Base-by-base conservation (phyloP, 345 rosid genomes). In the Cardamine occulta region DNA sequence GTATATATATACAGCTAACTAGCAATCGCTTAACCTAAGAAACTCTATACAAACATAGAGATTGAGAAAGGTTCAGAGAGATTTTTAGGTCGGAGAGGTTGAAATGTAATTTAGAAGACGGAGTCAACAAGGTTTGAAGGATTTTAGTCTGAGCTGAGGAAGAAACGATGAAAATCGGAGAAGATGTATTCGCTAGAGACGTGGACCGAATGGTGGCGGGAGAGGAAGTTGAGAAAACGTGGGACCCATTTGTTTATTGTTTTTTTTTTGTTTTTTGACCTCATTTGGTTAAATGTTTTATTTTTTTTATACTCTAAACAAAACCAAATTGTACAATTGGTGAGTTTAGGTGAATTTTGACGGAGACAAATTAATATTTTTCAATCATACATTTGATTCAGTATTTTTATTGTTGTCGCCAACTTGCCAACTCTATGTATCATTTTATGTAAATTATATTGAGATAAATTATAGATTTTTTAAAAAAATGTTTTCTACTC, bases 151-250 rank as follows among this genome's bases (percentile, higher is more conserved):
- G 59, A 48, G 66, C 32, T 56, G 55, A 19, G 17, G 69, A 10
- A 26, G 51, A 60, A 32, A 63, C 2, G 40, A 72, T 24, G 68
- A 49, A 57, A 4, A 57, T 45, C n/a, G 79, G 35, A 56, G 73
- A 66, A 35, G 28, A 10, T 58, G 74, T 74, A 60, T 29, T 60
- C 62, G 69, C 34, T 2, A 15, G 2, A 7, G 31, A 63, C 76
- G 76, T 63, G 71, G 80, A 63, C 80, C 68, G 5, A 69, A 19
- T 44, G 54, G 71, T 76, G 80, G 80, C 80, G 80, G 80, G 80
- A 76, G 80, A 71, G 10, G 80, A 63, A 63, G 75, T 76, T 18
- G 80, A 56, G 75, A 63, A 66, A 77, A 44, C 80, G 56, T 77
- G 80, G 72, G 76, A 28, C 80, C 80, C 72, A 19, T 62, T 74